These are phyloP conservation scores for Yarrowia keelungensis DNA, from an alignment of 805 yeast species.

Conservation along the genomic window DNA sequence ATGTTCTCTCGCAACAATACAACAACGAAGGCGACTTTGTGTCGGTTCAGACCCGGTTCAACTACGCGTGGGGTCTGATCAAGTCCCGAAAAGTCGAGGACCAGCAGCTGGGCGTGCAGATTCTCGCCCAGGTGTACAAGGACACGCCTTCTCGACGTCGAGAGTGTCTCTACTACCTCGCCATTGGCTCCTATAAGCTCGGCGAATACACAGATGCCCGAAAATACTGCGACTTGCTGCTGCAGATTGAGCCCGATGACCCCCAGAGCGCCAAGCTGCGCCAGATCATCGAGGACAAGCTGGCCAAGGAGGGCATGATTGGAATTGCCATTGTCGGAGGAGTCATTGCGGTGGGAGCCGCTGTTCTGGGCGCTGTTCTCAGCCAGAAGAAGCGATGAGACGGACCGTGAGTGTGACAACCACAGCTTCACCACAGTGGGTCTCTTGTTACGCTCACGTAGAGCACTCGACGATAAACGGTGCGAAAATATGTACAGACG, in stretches of 20 bases:
- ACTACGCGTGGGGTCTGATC: slow-evolving; percentile 95
- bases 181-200: slow-evolving; percentile 85
- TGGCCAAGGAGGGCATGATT: slow-evolving; percentile 84
- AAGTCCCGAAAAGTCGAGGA: slow-evolving; percentile 68
- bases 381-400: slow-evolving; percentile 42
- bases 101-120: slow-evolving; percentile 79
- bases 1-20: slow-evolving; percentile 76
- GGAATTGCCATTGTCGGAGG: slow-evolving; percentile 91
- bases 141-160: slow-evolving; percentile 83
- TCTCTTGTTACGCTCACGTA: slow-evolving; percentile 19
- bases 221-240: slow-evolving; percentile 78
- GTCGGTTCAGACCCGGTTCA: slow-evolving; percentile 84
- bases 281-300: slow-evolving; percentile 78
- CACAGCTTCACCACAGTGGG: slow-evolving; percentile 3
- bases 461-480: not conserved
- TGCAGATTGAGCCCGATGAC: slow-evolving; percentile 83
- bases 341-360: slow-evolving; percentile 82
- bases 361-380: slow-evolving; percentile 53
- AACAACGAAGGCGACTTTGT: slow-evolving; percentile 80
- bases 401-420: slow-evolving; percentile 10
- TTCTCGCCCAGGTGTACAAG: slow-evolving; percentile 66
- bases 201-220: slow-evolving; percentile 89
- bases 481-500: slow-evolving; percentile 19
- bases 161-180: slow-evolving; percentile 85
- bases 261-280: slow-evolving; percentile 75